Evolutionary conservation across 345 rosid genomes (phyloP).

Genomic region (Anastatica hierochuntica): DNA sequence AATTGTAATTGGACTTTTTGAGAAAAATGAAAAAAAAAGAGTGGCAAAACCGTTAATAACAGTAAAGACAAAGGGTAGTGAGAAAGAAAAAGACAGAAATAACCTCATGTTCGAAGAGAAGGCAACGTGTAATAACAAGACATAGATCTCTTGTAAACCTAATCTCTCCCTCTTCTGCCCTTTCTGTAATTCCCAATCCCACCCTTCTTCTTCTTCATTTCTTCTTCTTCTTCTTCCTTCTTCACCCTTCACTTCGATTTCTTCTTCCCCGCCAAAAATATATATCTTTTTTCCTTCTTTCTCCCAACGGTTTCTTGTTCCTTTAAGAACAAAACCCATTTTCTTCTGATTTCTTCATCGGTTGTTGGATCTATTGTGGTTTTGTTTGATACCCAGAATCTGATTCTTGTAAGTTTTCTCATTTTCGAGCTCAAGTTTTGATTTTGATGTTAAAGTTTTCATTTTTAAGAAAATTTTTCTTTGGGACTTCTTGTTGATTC

Average conservation of each 20-base stretch:
- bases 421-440: background rate
- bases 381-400: conserved; percentile 5
- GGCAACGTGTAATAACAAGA: conserved; percentile 22
- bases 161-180: conserved; percentile 54
- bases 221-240: conserved; percentile 18
- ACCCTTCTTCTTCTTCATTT: conserved; percentile 23
- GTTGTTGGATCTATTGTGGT: background rate
- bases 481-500: background rate
- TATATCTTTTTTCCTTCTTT: no score
- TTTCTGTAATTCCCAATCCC: conserved; percentile 41
- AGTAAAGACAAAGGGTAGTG: background rate
- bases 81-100: conserved; percentile 35
- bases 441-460: no score
- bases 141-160: conserved; percentile 26
- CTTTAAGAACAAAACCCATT: background rate
- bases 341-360: conserved; percentile 2
- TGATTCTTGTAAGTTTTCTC: conserved; percentile 1
- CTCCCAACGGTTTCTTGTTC: background rate
- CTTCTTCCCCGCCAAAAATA: no score
- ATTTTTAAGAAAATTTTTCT: no score
- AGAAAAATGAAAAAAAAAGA: no score
- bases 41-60: conserved; percentile 15
- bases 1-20: no score
- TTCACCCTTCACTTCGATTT: conserved; percentile 28
- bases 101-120: conserved; percentile 18